Percentiles rank a stretch among this genome's conserved stretches.
Conservation (phyloP, 495 filamentous ascomycete genomes). For the Rusavskia elegans region DNA sequence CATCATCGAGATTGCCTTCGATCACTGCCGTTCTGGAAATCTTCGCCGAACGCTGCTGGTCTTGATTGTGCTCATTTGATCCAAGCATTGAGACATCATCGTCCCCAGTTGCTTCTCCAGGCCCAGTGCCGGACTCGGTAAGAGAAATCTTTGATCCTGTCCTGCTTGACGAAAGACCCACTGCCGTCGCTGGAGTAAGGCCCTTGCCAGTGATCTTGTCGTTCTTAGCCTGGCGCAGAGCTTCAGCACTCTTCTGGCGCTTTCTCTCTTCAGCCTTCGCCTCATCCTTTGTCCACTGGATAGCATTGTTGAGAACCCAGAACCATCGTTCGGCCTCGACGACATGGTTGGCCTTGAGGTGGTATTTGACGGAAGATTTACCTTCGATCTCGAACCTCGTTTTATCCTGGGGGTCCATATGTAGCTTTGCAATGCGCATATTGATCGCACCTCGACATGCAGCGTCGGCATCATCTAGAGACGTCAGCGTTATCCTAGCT, state of each 20-base stretch:
- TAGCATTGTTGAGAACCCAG: constrained; percentile 97
- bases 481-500: not conserved
- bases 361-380: constrained; percentile 98
- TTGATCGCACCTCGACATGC: constrained; percentile 96
- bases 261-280: constrained; percentile 73
- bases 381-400: constrained; percentile 93
- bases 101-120: constrained; percentile 31
- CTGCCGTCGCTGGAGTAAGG: constrained; percentile 21
- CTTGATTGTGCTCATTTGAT: constrained; percentile 42
- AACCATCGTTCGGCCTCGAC: constrained; percentile 91
- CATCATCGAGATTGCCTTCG: constrained; percentile 46
- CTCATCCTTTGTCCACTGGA: constrained; percentile 96
- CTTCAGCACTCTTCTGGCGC: constrained; percentile 54
- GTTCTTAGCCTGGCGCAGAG: constrained; percentile 54
- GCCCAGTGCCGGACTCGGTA: constrained; percentile 22
- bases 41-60: constrained; percentile 28
- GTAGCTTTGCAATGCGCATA: constrained; percentile 86
- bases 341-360: constrained; percentile 89
- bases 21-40: constrained; percentile 16
- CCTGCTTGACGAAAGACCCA: constrained; percentile 25
- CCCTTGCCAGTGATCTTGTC: constrained; percentile 30
- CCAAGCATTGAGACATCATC: constrained; percentile 38
- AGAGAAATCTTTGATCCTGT: constrained; percentile 35
- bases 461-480: constrained; percentile 67
- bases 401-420: constrained; percentile 95